Evolutionary conservation across 2,329 filamentous ascomycete species (phyloP).

Genomic region (Lachnellula suecica): DNA sequence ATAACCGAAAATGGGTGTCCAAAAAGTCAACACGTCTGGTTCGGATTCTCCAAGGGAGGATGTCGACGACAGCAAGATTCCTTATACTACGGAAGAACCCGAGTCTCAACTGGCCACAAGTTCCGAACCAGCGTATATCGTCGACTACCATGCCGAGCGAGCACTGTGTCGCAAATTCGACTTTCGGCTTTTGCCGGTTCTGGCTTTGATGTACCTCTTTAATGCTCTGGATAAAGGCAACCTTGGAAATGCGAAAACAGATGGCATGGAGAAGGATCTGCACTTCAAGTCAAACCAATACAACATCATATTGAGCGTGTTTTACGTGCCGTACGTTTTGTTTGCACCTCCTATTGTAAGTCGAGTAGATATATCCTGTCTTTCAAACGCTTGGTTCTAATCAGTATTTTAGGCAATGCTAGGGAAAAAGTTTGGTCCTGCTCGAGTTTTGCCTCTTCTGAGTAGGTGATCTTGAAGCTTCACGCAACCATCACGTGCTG

Average conservation of each 20-base stretch:
- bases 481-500: not conserved
- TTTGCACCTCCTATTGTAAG: slow-evolving; percentile 60
- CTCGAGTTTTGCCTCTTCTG: slow-evolving; percentile 62
- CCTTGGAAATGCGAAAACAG: slow-evolving; percentile 56
- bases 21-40: not conserved
- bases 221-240: slow-evolving; percentile 51
- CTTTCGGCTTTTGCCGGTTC: slow-evolving; percentile 50
- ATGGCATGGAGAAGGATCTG: slow-evolving; percentile 44
- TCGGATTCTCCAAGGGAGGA: slow-evolving; percentile 7
- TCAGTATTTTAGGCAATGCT: slow-evolving; percentile 48
- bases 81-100: slow-evolving; percentile 5
- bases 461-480: slow-evolving; percentile 31
- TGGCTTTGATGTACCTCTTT: slow-evolving; percentile 53
- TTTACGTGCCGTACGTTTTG: slow-evolving; percentile 74
- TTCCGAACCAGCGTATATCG: slow-evolving; percentile 19
- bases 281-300: slow-evolving; percentile 63
- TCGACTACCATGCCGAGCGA: slow-evolving; percentile 46
- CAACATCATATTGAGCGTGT: slow-evolving; percentile 68
- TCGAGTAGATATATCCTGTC: not conserved
- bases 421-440: slow-evolving; percentile 67
- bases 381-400: not conserved
- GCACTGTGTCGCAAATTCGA: slow-evolving; percentile 55
- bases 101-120: slow-evolving; percentile 5
- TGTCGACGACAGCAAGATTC: slow-evolving; percentile 10
- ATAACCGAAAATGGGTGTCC: not conserved